phyloP scores from a whole-genome alignment of 345 rosid genomes.

The Diplotaxis tenuifolia region DNA sequence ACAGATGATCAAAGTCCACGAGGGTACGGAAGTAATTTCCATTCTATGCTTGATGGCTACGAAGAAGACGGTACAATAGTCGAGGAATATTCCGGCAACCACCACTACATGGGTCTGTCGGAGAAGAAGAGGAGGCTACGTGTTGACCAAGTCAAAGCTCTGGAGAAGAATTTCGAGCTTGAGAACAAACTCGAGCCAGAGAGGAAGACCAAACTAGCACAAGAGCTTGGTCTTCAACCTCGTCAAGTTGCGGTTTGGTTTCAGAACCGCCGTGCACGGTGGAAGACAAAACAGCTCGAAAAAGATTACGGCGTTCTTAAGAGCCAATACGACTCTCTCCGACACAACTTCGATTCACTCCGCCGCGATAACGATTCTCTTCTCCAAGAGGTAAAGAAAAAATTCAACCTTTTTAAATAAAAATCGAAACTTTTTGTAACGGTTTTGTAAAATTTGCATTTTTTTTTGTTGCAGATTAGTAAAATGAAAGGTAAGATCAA shows the following conservation, averaged over 20 bases:
- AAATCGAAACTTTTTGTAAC: not conserved
- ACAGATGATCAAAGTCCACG: slow-evolving; percentile 72
- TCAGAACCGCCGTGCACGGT: slow-evolving; percentile 85
- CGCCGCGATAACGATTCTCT: slow-evolving; percentile 77
- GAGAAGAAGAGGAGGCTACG: slow-evolving; percentile 83
- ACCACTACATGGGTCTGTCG: slow-evolving; percentile 47
- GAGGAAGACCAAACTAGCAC: slow-evolving; percentile 76
- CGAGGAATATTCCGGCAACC: slow-evolving; percentile 55
- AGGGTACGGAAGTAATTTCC: slow-evolving; percentile 60
- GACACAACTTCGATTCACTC: slow-evolving; percentile 55
- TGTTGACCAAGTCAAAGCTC: slow-evolving; percentile 76
- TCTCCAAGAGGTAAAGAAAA: slow-evolving; percentile 61
- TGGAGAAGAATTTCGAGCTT: slow-evolving; percentile 81
- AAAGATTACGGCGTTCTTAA: slow-evolving; percentile 66
- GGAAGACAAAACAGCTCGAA: slow-evolving; percentile 84
- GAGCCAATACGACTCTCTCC: slow-evolving; percentile 56
- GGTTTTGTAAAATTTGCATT: not conserved
- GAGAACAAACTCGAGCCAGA: slow-evolving; percentile 88
- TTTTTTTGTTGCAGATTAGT: slow-evolving; percentile 47
- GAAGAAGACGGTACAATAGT: slow-evolving; percentile 69
- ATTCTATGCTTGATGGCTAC: slow-evolving; percentile 71
- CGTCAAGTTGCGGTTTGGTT: slow-evolving; percentile 94
- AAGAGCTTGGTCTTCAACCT: slow-evolving; percentile 80
- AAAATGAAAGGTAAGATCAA: slow-evolving; percentile 70
- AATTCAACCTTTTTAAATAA: not conserved